Evolutionary conservation across 139 green algal genomes (phyloP).

Genomic region (Closterium sp.): DNA sequence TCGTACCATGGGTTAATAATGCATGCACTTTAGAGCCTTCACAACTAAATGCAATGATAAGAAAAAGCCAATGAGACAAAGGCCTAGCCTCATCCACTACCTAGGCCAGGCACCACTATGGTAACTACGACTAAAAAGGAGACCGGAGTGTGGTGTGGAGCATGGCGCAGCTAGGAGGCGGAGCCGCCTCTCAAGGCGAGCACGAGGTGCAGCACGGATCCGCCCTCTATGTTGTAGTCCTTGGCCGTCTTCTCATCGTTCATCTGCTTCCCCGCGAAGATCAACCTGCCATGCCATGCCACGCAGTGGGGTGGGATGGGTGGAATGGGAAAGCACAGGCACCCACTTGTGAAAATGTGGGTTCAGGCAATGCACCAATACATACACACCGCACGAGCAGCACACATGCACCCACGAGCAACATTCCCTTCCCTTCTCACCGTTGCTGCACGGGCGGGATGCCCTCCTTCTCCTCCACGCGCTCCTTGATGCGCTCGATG

Average conservation of each 20-base stretch:
- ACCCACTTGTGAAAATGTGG: too few relatives aligned
- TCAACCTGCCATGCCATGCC: slow-evolving; percentile 62
- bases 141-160: background rate
- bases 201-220: slow-evolving; percentile 96
- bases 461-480: slow-evolving; percentile 99
- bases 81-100: too few relatives aligned
- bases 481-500: slow-evolving; percentile 98
- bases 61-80: too few relatives aligned
- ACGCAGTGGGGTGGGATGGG: background rate
- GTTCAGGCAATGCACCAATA: too few relatives aligned
- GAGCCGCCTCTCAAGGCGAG: slow-evolving; percentile 53
- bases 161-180: background rate
- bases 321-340: background rate
- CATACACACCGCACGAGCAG: background rate
- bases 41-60: too few relatives aligned
- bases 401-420: background rate
- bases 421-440: slow-evolving; percentile 49
- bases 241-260: slow-evolving; percentile 96
- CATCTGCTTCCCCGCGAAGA: slow-evolving; percentile 94
- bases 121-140: background rate
- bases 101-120: too few relatives aligned
- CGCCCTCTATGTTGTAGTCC: slow-evolving; percentile 99
- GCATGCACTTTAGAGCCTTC: too few relatives aligned
- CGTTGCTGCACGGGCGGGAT: slow-evolving; percentile 98
- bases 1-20: too few relatives aligned